Evolutionary conservation across 192 early-diverging fungal species (phyloP), one percentile per base, ranked within the genome.

Genomic region (Ambispora gerdemannii): DNA sequence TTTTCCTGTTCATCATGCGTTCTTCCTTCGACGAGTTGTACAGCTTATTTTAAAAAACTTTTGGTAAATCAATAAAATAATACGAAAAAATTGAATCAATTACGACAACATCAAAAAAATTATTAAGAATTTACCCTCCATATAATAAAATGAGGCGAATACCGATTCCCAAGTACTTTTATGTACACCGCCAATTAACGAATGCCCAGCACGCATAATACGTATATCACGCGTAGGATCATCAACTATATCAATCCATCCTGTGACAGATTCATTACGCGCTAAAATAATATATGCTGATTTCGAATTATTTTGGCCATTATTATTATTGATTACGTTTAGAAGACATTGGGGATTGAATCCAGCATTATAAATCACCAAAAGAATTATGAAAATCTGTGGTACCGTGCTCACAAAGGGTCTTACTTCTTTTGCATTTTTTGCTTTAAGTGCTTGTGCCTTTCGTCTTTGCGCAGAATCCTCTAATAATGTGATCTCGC

Each of bases 181-280:
- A 81, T 87, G 94, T 34, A 85, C 77, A n/a, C 93, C 93, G 30
- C 95, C 95, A 35, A 97, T 83, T 43, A 97, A 76, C 32, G 93
- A 93, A 72, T 97, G 91, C 27, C 94, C 93, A 72, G 87, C 88
- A 68, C 93, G 90, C 80, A 97, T 78, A 27, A 94, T 50, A 3
- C 89, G 85, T 43, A 92, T 76, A 30, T 83, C 78, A 35, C 76
- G 79, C 63, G 88, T 62, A 24, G 78, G 66, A 32, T 80, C 76
- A 38, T 79, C 81, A 15, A 76, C 71, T 53, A 86, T 83, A 24
- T 84, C 84, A 27, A 97, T 78, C 89, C 88, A 94, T 3, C 95
- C 95, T 0, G 92, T 94, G 43, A 83, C 70, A 7, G 91, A 92
- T 73, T 97, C 92, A n/a, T 78, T 82, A 43, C 90, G 85, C 31